Evolutionary conservation across 2,329 filamentous ascomycete genomes (phyloP), one percentile per base, ranked within the genome.

Genomic region (Penicillium janthinellum): DNA sequence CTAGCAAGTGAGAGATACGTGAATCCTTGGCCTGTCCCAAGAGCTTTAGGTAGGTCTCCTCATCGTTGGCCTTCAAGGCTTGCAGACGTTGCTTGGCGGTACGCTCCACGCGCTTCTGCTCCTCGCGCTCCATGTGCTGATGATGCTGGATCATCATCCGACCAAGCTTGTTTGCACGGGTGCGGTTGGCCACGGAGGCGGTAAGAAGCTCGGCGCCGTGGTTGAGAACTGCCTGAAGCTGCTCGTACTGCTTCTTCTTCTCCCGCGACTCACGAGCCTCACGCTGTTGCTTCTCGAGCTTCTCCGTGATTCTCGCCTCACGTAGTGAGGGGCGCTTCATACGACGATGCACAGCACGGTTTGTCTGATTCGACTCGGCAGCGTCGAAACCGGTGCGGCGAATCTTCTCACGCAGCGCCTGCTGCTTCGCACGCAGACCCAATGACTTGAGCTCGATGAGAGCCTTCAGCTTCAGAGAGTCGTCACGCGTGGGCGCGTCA

Each of bases 61-160:
- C 95, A 77, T 99, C 95, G 87, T 99, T 96, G 71, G 95, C 94
- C 81, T 97, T 98, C 75, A 99, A 85, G 62, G 95, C 95, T 78
- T 98, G 94, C 66, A 99, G 88, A 97, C 95, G 95, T 78, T 99
- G 95, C 83, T 99, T 99, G 65, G 95, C 95, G 10, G 94, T 99
- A 65, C 95, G 87, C 81, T 99, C 95, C 67, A 99, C 90, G 64
- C 95, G 91, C 82, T 96, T 98, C 84, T 98, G 94, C 80, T 99
- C 95, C 82, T 99, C 95, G 80, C 96, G 96, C 77, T 99, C 95
- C 75, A 99, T 98, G 75, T 94, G 91, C 78, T 93, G 90, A 77
- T 99, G 95, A 62, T 96, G 93, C 58, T 84, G 80, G 64, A 90
- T 85, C 92, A 98, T 97, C 77, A 93, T 85, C 58, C 91, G 90